A percentile compares a stretch with the other conserved stretches of the same genome.
These are phyloP conservation scores for Leishmania gerbilli DNA, from an alignment of 208 protist species.

Conservation along the genomic window DNA sequence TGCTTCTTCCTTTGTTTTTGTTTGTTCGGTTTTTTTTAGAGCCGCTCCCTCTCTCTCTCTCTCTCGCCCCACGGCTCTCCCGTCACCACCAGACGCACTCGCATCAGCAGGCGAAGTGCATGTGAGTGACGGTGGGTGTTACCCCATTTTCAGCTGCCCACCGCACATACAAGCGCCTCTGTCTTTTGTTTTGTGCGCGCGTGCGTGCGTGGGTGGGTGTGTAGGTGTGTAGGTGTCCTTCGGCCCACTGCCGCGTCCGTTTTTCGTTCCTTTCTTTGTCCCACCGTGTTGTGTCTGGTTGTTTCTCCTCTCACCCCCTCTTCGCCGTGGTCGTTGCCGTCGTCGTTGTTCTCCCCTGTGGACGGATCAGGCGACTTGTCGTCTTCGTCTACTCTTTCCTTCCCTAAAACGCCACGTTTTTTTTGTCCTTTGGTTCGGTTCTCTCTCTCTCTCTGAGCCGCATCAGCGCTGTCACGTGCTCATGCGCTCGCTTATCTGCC, in stretches of 20 bases:
- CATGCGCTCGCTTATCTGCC: slow-evolving; percentile 23
- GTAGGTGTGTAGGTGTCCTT: too few relatives aligned
- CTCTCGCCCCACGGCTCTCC: background rate
- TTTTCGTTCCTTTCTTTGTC: background rate
- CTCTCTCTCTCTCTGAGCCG: background rate
- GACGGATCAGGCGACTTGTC: background rate
- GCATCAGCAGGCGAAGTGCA: background rate
- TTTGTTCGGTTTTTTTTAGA: too few relatives aligned
- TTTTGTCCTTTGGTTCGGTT: background rate
- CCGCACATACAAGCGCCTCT: background rate
- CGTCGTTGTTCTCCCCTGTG: background rate
- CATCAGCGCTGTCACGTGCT: background rate
- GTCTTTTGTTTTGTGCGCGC: background rate
- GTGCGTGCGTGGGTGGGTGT: background rate
- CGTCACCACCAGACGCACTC: background rate
- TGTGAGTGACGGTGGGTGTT: background rate
- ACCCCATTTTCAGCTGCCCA: background rate
- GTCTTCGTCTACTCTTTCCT: background rate
- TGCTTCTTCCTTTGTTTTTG: slow-evolving; percentile 4
- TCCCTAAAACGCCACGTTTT: background rate
- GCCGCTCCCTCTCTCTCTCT: background rate
- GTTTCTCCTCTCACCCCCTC: background rate
- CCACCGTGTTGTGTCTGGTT: background rate
- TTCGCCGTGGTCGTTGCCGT: background rate
- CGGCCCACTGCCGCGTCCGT: background rate